These are phyloP conservation scores for Sporothrix sp. DNA, from an alignment of 2,329 filamentous ascomycete species.

Conservation along the genomic window DNA sequence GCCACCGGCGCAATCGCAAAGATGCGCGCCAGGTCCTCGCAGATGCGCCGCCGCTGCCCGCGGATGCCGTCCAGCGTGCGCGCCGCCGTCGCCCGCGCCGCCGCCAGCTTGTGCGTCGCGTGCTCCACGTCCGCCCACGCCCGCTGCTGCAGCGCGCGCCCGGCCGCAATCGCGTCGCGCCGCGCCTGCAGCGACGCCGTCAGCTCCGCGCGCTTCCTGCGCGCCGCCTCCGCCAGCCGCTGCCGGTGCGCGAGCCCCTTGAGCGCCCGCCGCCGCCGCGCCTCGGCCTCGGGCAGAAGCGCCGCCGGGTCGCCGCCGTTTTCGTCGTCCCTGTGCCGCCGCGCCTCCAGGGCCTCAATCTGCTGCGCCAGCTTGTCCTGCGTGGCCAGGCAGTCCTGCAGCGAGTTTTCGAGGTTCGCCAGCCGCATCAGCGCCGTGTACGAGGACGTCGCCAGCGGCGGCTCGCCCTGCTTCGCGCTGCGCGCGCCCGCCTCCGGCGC, in stretches of 20 bases:
- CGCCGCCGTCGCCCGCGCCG: slow-evolving; percentile 45
- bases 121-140: slow-evolving; percentile 52
- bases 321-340: background rate
- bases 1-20: slow-evolving; percentile 66
- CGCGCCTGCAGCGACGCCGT: slow-evolving; percentile 55
- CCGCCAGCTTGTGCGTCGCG: slow-evolving; percentile 47
- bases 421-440: slow-evolving; percentile 84
- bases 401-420: slow-evolving; percentile 78
- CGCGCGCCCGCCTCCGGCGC: slow-evolving; percentile 19
- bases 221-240: slow-evolving; percentile 53
- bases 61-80: slow-evolving; percentile 56
- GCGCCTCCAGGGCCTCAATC: slow-evolving; percentile 50
- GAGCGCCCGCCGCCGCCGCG: slow-evolving; percentile 37
- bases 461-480: slow-evolving; percentile 39
- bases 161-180: slow-evolving; percentile 56
- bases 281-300: slow-evolving; percentile 38
- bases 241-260: slow-evolving; percentile 53
- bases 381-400: slow-evolving; percentile 78
- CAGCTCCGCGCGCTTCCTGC: slow-evolving; percentile 57
- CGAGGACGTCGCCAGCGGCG: slow-evolving; percentile 56
- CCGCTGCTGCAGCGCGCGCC: slow-evolving; percentile 48
- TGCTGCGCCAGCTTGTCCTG: slow-evolving; percentile 65
- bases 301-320: slow-evolving; percentile 28
- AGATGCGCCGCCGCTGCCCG: slow-evolving; percentile 81
- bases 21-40: slow-evolving; percentile 68